A percentile compares a stretch with the other conserved stretches of the same genome.
These are phyloP conservation scores for Blastosporella zonata DNA, from an alignment of 1,284 basidiomycete species.

Conservation along the genomic window DNA sequence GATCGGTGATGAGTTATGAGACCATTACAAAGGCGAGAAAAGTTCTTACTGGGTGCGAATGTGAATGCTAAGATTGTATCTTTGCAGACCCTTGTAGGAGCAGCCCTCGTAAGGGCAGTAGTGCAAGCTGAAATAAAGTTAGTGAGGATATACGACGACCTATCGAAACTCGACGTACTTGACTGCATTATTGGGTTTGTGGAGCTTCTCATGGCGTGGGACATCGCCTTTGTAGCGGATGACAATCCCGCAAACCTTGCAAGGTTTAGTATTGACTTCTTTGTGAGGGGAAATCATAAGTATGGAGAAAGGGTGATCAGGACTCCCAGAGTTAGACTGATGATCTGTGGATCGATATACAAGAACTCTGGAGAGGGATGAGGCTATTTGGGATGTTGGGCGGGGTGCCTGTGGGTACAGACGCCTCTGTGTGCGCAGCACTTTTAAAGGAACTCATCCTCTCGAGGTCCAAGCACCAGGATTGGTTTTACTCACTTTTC, in stretches of 20 bases:
- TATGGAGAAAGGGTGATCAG: not conserved
- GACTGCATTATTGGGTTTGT: conserved; percentile 2
- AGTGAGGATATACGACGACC: not conserved
- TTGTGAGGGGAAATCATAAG: not conserved
- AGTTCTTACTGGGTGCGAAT: conserved; percentile 23
- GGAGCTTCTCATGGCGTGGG: conserved; percentile 13
- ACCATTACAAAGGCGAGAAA: not conserved
- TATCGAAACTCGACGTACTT: conserved; percentile 5
- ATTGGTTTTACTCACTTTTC: conserved; percentile 22
- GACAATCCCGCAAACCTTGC: conserved; percentile 13
- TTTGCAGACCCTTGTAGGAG: conserved; percentile 22
- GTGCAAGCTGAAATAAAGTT: conserved; percentile 22
- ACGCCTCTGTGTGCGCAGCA: conserved; percentile 1
- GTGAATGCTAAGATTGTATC: conserved; percentile 27
- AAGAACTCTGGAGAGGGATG: not conserved
- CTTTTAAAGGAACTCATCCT: conserved; percentile 17
- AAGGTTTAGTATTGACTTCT: conserved; percentile 16
- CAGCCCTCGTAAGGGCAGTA: conserved; percentile 25
- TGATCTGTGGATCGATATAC: not conserved
- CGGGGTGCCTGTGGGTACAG: conserved; percentile 7
- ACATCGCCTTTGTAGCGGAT: conserved; percentile 18
- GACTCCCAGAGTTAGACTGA: not conserved
- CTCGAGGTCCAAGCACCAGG: conserved; percentile 8
- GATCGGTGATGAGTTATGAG: not conserved
- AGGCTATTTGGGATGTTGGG: not conserved